A percentile compares a stretch with the other conserved stretches of the same genome.
Evolutionary conservation across 2,329 filamentous ascomycete species (phyloP).

Genomic region (Colletotrichum paranaense): DNA sequence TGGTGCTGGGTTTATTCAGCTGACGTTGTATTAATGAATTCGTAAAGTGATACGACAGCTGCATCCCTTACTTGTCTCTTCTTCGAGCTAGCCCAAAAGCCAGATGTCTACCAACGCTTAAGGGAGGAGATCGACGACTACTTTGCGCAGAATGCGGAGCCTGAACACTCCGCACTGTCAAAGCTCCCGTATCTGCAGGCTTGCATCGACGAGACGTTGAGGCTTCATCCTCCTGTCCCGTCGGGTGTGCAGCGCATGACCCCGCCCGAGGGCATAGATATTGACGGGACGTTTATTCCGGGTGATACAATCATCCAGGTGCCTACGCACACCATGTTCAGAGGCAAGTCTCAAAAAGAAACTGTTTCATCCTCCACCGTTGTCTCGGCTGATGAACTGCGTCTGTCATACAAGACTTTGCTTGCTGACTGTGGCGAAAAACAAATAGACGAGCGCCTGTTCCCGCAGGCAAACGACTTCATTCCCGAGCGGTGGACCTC

Average conservation of each 20-base stretch:
- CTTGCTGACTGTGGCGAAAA: neutral
- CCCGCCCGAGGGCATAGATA: slow-evolving; percentile 48
- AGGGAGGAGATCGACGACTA: slow-evolving; percentile 37
- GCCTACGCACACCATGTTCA: slow-evolving; percentile 41
- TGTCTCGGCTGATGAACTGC: neutral
- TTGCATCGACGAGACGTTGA: slow-evolving; percentile 52
- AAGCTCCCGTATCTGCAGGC: slow-evolving; percentile 46
- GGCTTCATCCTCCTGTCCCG: slow-evolving; percentile 50
- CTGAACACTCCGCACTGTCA: slow-evolving; percentile 38
- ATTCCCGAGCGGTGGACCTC: slow-evolving; percentile 41
- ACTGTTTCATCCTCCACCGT: neutral
- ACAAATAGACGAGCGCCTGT: slow-evolving; percentile 35
- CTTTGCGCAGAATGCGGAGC: slow-evolving; percentile 17
- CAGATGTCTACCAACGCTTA: neutral
- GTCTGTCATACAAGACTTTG: slow-evolving; percentile 9
- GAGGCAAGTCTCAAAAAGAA: slow-evolving; percentile 26
- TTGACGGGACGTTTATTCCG: slow-evolving; percentile 48
- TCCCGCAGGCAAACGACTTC: slow-evolving; percentile 38
- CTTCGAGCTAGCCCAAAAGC: slow-evolving; percentile 34
- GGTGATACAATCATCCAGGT: slow-evolving; percentile 48
- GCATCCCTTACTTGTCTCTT: slow-evolving; percentile 35
- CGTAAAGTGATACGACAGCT: slow-evolving; percentile 35
- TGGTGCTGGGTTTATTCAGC: neutral
- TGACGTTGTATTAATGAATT: neutral
- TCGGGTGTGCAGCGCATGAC: slow-evolving; percentile 49